Conservation (phyloP, 495 filamentous ascomycete genomes). For the Friedmanniomyces endolithicus region DNA sequence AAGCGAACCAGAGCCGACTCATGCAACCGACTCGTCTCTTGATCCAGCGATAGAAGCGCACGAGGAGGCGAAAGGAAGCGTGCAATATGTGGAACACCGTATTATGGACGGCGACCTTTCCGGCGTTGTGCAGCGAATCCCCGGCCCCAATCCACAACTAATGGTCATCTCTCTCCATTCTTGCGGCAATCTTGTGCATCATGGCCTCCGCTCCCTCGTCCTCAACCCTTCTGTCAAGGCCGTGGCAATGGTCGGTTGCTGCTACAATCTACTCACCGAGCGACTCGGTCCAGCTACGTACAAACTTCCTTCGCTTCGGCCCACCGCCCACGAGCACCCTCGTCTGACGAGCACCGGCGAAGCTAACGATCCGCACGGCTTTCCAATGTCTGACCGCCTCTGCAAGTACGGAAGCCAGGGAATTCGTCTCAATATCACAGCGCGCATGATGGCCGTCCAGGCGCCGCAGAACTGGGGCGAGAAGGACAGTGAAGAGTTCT, state of each 20-base stretch:
- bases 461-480: slow-evolving; percentile 83
- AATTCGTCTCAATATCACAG: slow-evolving; percentile 83
- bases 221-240: slow-evolving; percentile 72
- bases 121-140: slow-evolving; percentile 25
- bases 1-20: slow-evolving; percentile 14
- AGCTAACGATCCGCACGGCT: slow-evolving; percentile 72
- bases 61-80: slow-evolving; percentile 32
- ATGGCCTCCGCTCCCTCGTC: slow-evolving; percentile 73
- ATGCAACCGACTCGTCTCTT: background rate
- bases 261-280: slow-evolving; percentile 92
- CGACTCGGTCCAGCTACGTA: slow-evolving; percentile 74
- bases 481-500: slow-evolving; percentile 71
- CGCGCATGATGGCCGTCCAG: slow-evolving; percentile 92
- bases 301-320: slow-evolving; percentile 54
- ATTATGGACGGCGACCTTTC: slow-evolving; percentile 37
- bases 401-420: slow-evolving; percentile 46
- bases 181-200: slow-evolving; percentile 93
- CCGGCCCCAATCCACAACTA: slow-evolving; percentile 34
- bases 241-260: slow-evolving; percentile 91
- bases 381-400: slow-evolving; percentile 76
- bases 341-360: slow-evolving; percentile 45
- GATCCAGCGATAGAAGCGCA: slow-evolving; percentile 26
- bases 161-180: slow-evolving; percentile 94
- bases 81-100: slow-evolving; percentile 44
- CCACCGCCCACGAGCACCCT: slow-evolving; percentile 38